Evolutionary conservation across 495 filamentous ascomycete genomes (phyloP), one percentile per base, ranked within the genome.

Genomic region (Aspergillus incahuasiensis): DNA sequence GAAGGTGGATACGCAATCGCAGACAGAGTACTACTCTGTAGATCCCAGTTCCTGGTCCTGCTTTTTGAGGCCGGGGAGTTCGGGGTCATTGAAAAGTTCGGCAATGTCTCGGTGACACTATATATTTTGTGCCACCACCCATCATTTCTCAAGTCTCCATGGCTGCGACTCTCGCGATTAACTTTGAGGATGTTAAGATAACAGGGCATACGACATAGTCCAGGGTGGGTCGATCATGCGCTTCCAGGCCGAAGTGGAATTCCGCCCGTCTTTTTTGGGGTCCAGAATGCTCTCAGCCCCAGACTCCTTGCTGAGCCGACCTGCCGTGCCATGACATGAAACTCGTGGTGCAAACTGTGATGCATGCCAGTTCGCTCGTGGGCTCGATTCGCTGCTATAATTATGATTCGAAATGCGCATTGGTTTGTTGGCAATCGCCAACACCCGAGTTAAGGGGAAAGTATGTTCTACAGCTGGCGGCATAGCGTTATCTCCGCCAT

Each of bases 271-370:
- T 11, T 35, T 35, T 34, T 49, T 56, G 46, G 54, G 54, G 54
- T 35, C 13, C 39, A 50, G 46, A 56, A 43, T 49, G 40, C 46
- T 44, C 54, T 48, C 28, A 46, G 44, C 28, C 35, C 15, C 21
- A 25, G 53, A 12, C n/a, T 40, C 54, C 38, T 43, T 45, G 43
- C 22, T 32, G 34, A 49, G 34, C 35, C 45, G 42, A 56, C 49
- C 46, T 56, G 54, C 46, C 16, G 54, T 56, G 54, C 54, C 40
- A 50, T 49, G 22, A 38, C 18, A 44, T 56, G 54, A 56, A 56
- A 56, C 54, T 56, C 53, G 43, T 55, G 43, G 53, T 32, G 13
- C 25, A 34, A 21, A 32, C 42, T 48, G 43, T 56, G 54, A 20
- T 6, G 35, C 54, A 41, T 56, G 46, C 54, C 54, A 56, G 28